These are phyloP conservation scores for Lentinula sp. DNA, from an alignment of 768 basidiomycete species.

Conservation along the genomic window DNA sequence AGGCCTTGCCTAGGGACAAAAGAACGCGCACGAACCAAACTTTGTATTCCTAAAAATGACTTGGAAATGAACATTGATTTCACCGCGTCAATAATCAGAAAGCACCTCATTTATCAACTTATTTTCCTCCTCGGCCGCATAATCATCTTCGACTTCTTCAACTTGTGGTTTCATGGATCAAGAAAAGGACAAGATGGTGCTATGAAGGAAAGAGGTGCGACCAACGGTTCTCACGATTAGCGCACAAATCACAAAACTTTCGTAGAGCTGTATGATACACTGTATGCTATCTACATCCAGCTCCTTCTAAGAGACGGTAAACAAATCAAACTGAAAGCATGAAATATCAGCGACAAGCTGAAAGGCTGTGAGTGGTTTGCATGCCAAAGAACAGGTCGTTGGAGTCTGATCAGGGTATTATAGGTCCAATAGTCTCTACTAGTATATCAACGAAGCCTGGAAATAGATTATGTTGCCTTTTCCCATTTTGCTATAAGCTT, in stretches of 20 bases:
- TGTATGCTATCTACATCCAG: background rate
- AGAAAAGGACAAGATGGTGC: background rate
- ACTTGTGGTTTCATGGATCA: slow-evolving; percentile 40
- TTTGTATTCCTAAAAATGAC: slow-evolving; percentile 64
- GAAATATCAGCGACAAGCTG: background rate
- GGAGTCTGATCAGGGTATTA: background rate
- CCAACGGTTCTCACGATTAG: slow-evolving; percentile 28
- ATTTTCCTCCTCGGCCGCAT: slow-evolving; percentile 81
- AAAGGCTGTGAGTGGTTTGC: background rate
- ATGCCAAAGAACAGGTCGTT: background rate
- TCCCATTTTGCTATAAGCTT: slow-evolving; percentile 77
- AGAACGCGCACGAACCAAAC: slow-evolving; percentile 49
- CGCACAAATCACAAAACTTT: background rate
- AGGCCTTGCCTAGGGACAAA: background rate
- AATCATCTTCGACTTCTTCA: slow-evolving; percentile 76
- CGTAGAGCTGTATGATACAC: background rate
- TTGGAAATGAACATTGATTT: slow-evolving; percentile 8
- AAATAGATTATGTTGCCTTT: slow-evolving; percentile 42
- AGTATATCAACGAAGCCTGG: background rate
- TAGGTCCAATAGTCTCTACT: background rate
- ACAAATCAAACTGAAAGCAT: background rate
- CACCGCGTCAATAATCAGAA: slow-evolving; percentile 16
- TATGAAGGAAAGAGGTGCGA: slow-evolving; percentile 12
- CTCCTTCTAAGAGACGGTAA: background rate
- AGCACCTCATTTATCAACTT: slow-evolving; percentile 80